Evolutionary conservation across 129 eudicot genomes (phyloP).

Genomic region (Chrysanthemum makinoi): DNA sequence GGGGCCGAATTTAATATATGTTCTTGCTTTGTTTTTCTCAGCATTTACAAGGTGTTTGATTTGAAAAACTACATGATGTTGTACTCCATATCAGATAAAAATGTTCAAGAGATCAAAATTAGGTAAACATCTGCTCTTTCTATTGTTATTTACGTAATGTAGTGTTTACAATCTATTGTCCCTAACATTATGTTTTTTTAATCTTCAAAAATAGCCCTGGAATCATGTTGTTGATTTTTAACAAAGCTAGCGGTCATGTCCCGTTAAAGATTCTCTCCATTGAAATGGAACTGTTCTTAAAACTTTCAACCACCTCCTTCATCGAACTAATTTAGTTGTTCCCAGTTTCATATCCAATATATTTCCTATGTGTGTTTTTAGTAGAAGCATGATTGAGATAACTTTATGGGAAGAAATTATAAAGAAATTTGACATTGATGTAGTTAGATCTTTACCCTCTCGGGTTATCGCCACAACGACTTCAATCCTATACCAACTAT

Average conservation of each 20-base stretch:
- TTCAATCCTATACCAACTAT: too few species aligned
- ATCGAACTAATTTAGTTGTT: not conserved
- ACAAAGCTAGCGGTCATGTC: not conserved
- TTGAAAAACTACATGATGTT: not conserved
- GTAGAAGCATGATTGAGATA: too few species aligned
- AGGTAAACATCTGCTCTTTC: not conserved
- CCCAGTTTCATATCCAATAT: too few species aligned
- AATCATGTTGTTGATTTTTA: not conserved
- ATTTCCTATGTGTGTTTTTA: too few species aligned
- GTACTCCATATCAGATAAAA: constrained; percentile 8
- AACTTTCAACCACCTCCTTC: not conserved
- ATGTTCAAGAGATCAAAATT: not conserved
- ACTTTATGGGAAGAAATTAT: too few species aligned
- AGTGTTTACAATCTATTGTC: not conserved
- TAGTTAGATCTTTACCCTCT: too few species aligned
- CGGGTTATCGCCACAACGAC: too few species aligned
- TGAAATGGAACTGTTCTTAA: constrained; percentile 12
- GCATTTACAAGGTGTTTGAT: not conserved
- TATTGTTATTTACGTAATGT: not conserved
- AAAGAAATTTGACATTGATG: too few species aligned
- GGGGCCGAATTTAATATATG: not conserved
- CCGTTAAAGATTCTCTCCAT: not conserved
- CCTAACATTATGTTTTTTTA: not conserved
- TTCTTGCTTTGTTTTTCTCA: not conserved
- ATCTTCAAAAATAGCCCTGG: not conserved